Evolutionary conservation across 495 filamentous ascomycete species (phyloP), one percentile per base, ranked within the genome.

Genomic region (Penicillium roqueforti): DNA sequence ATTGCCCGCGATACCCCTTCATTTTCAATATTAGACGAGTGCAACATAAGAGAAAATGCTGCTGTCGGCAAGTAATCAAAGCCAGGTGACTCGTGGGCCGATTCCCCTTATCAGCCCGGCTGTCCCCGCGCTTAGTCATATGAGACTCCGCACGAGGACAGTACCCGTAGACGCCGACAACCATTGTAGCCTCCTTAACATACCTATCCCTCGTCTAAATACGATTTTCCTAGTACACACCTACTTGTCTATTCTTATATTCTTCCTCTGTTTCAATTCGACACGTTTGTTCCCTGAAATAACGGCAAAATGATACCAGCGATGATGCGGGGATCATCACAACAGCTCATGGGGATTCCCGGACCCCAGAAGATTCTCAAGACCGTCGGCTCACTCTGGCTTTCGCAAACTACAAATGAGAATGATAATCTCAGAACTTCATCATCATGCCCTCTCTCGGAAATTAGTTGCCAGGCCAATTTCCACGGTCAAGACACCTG

Each of bases 401-500:
- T 76, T 34, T 62, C 66, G 4, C 58, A 64, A 5, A 42, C 66
- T 1, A 42, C 58, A 20, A 54, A 50, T 25, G 57, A 57, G 23
- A 48, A 59, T 34, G 20, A 38, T 28, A 45, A 40, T 37, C 41
- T 26, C 16, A 54, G 55, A 42, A 57, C 18, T 45, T 57, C 31
- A 32, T 54, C 40, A 18, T 57, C 73, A 51, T 86, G 83, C 59
- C 53, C 74, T 10, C 73, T 72, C 18, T 62, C 76, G 0, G 81
- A 83, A 58, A 58, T 83, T 18, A 84, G 81, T 62, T 86, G 83
- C 59, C 75, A 82, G 47, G 79, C 80, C 43, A 74, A 74, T 3
- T 82, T 76, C 31, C 67, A 68, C 47, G 76, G 79, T 18, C 70
- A 75, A 55, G 77, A 87, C 62, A 81, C 80, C 23, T 95, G 91